Percentiles rank a stretch among this genome's conserved stretches.
Conservation (phyloP, 371 early-diverging fungal genomes). For the Zancudomyces culisetae region DNA sequence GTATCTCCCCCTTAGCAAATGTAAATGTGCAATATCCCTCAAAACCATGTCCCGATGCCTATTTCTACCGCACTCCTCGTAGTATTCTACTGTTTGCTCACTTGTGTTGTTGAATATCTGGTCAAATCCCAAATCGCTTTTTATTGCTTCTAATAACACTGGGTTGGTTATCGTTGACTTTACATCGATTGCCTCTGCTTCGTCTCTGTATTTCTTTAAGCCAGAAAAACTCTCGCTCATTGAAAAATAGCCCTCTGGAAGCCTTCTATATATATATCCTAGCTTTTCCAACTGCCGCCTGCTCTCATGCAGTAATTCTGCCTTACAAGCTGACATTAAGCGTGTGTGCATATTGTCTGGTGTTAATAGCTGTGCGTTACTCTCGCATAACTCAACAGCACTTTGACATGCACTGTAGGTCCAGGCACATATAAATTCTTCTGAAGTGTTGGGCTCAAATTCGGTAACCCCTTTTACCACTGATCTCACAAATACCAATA, state of each 20-base stretch:
- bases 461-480: constrained; percentile 12
- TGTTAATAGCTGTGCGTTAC: constrained; percentile 6
- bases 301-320: constrained; percentile 19
- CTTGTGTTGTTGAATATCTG: constrained; percentile 10
- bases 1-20: constrained; percentile 12
- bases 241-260: not conserved
- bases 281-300: constrained; percentile 16
- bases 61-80: constrained; percentile 13
- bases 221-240: not conserved
- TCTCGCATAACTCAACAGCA: constrained; percentile 17
- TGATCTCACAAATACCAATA: constrained; percentile 11
- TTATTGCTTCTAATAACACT: not conserved
- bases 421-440: constrained; percentile 3
- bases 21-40: constrained; percentile 20
- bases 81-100: constrained; percentile 24
- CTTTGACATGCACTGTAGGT: constrained; percentile 3
- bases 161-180: constrained; percentile 3
- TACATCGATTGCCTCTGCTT: not conserved
- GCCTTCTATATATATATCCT: not conserved
- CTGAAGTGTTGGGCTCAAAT: constrained; percentile 4
- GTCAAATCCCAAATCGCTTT: not conserved
- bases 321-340: constrained; percentile 16
- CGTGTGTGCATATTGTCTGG: not conserved
- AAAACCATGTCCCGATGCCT: constrained; percentile 18
- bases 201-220: not conserved